These are phyloP conservation scores for Russula emetica DNA, from an alignment of 768 basidiomycete genomes.

Conservation along the genomic window DNA sequence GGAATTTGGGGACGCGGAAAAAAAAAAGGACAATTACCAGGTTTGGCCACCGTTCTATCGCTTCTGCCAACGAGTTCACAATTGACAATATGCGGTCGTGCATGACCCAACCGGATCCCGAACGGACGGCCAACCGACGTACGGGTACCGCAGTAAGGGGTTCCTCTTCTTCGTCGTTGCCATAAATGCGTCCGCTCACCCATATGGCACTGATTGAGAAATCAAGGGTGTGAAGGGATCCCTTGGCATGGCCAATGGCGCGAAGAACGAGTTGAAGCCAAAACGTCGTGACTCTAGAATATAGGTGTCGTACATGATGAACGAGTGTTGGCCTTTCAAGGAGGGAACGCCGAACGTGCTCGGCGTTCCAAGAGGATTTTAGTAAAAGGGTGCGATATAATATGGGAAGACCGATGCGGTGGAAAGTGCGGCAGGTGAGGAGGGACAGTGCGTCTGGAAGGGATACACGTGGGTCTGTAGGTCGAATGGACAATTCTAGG, in stretches of 20 bases:
- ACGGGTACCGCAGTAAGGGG: constrained; percentile 10
- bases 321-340: constrained; percentile 9
- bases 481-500: constrained; percentile 6
- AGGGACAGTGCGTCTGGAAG: neutral
- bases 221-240: constrained; percentile 20
- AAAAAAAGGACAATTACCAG: constrained; percentile 5
- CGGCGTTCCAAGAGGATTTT: neutral
- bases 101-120: neutral
- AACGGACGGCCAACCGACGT: constrained; percentile 14
- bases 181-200: neutral
- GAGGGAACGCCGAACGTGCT: constrained; percentile 1
- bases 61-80: constrained; percentile 2
- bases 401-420: constrained; percentile 21
- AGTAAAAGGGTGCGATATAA: constrained; percentile 16
- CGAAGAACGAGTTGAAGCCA: constrained; percentile 6
- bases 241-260: constrained; percentile 11
- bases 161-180: neutral
- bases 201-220: constrained; percentile 2
- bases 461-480: neutral
- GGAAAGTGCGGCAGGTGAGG: constrained; percentile 13
- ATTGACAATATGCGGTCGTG: neutral
- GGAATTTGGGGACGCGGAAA: no score
- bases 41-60: constrained; percentile 18
- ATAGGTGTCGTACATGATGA: constrained; percentile 15
- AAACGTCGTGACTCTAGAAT: neutral